Evolutionary conservation across 176 grass and related monocot genomes (phyloP).

Genomic region (Musa acuminata): DNA sequence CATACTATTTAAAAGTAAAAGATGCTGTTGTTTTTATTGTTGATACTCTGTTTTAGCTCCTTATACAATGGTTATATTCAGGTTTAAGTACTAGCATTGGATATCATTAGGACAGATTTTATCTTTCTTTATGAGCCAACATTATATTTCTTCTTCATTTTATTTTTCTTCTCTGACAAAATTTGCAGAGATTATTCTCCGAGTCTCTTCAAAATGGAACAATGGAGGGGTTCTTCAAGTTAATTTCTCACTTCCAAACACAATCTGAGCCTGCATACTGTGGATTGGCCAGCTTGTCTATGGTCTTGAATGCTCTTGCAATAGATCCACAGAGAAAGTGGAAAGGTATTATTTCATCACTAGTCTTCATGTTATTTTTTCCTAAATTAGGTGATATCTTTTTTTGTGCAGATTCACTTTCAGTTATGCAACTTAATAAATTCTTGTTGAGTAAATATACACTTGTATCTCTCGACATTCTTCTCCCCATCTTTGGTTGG

Average conservation of each 20-base stretch:
- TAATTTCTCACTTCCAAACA: conserved; percentile 75
- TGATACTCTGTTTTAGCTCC: background rate
- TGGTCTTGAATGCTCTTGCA: conserved; percentile 77
- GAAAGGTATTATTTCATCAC: conserved; percentile 33
- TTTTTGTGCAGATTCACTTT: background rate
- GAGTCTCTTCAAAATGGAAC: conserved; percentile 62
- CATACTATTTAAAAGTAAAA: background rate
- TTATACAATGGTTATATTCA: background rate
- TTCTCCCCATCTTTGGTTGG: background rate
- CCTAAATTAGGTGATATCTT: background rate
- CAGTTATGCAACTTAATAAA: background rate
- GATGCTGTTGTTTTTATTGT: background rate
- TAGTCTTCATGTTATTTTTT: background rate
- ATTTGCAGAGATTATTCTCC: conserved; percentile 45
- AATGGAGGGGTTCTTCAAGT: conserved; percentile 72
- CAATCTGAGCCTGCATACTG: conserved; percentile 77
- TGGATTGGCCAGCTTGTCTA: conserved; percentile 66
- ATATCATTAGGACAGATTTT: background rate
- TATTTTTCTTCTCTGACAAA: background rate
- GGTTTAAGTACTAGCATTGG: background rate
- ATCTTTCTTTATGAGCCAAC: background rate
- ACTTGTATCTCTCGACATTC: background rate
- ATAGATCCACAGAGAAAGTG: conserved; percentile 56
- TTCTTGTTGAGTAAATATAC: background rate
- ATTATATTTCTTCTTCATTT: background rate